Evolutionary conservation across 495 filamentous ascomycete species (phyloP).

Genomic region (Melanomma pulvis-pyrius): DNA sequence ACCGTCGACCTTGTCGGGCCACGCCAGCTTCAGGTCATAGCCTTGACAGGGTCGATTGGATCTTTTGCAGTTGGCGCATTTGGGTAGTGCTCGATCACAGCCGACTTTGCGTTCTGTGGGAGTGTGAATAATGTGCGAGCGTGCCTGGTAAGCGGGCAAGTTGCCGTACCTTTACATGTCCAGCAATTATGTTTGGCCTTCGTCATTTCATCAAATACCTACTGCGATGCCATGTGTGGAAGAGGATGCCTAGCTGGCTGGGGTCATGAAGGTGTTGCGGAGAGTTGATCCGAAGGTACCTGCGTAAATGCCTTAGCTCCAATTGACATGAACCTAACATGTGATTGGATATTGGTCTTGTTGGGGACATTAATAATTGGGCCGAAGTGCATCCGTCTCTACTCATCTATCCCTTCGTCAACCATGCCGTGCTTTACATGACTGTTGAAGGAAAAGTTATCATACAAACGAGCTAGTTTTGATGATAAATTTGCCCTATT

Average conservation of each 20-base stretch:
- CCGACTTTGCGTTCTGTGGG: constrained; percentile 23
- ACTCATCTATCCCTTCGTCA: no score
- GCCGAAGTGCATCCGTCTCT: background rate
- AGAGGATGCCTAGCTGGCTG: background rate
- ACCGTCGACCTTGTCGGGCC: constrained; percentile 30
- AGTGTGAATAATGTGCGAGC: background rate
- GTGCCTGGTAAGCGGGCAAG: no score
- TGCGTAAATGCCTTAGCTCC: no score
- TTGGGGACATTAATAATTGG: background rate
- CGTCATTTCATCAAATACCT: background rate
- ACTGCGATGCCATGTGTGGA: background rate
- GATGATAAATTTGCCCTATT: no score
- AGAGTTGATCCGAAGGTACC: background rate
- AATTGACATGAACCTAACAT: background rate
- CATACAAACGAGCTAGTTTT: no score
- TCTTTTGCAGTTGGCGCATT: constrained; percentile 23
- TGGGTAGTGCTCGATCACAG: constrained; percentile 19
- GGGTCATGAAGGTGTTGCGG: background rate
- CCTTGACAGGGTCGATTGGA: constrained; percentile 23
- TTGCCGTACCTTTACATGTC: constrained; percentile 26
- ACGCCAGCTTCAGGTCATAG: constrained; percentile 27
- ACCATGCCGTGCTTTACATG: background rate
- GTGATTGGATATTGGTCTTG: background rate
- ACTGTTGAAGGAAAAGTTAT: background rate
- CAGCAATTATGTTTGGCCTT: constrained; percentile 21